Evolutionary conservation across 2,329 filamentous ascomycete genomes (phyloP).

Genomic region (Tolypocladium amazonense): DNA sequence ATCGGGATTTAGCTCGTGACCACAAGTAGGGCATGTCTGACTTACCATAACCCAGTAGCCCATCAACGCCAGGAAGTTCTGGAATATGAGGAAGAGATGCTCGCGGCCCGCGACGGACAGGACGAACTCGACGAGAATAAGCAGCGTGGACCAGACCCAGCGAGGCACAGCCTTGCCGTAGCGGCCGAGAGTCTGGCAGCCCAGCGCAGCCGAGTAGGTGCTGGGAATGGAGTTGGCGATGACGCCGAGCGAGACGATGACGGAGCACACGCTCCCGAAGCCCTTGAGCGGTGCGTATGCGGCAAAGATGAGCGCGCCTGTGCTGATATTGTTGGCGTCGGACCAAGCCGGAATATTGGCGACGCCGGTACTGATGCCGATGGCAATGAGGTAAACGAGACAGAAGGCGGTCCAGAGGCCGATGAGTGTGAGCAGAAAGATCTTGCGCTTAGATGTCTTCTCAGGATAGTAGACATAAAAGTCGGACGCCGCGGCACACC

Average conservation of each 20-base stretch:
- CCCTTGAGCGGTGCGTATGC: conserved; percentile 42
- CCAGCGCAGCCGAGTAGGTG: conserved; percentile 46
- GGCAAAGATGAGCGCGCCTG: conserved; percentile 45
- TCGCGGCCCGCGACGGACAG: conserved; percentile 42
- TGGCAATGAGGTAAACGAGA: conserved; percentile 55
- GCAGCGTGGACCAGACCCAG: conserved; percentile 40
- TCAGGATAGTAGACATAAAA: conserved; percentile 72
- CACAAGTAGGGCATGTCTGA: too few species aligned
- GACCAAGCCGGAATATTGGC: conserved; percentile 38
- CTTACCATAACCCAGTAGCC: conserved; percentile 45
- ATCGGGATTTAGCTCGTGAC: too few species aligned
- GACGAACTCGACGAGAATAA: conserved; percentile 43
- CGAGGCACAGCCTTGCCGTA: conserved; percentile 41
- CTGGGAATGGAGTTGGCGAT: conserved; percentile 46
- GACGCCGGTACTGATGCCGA: conserved; percentile 40
- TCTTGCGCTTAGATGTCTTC: conserved; percentile 43
- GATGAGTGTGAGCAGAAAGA: conserved; percentile 59
- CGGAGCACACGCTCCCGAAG: conserved; percentile 47
- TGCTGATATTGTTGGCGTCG: conserved; percentile 37
- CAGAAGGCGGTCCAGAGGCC: conserved; percentile 53
- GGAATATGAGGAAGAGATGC: conserved; percentile 41
- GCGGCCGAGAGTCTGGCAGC: conserved; percentile 48
- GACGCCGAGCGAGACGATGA: conserved; percentile 42
- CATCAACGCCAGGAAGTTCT: conserved; percentile 43
- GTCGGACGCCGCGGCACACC: conserved; percentile 66